Percentiles rank a stretch among this genome's conserved stretches.
phyloP scores from a whole-genome alignment of 2,329 filamentous ascomycete genomes.

The Colletotrichum sp. region DNA sequence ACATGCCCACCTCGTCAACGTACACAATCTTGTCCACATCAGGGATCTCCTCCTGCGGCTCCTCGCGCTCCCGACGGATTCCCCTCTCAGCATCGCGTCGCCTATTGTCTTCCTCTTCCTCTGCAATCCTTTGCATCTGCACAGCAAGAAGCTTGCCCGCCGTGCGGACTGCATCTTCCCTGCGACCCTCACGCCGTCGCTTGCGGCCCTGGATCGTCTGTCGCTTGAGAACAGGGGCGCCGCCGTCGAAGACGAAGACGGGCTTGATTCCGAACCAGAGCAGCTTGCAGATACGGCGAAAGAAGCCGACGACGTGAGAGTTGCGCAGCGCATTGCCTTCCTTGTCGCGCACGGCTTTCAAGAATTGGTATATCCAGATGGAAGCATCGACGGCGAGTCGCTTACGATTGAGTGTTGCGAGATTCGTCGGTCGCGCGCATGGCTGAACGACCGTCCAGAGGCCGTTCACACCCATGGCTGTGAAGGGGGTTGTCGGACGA shows the following conservation, averaged over 20 bases:
- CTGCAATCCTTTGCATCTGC: slow-evolving; percentile 89
- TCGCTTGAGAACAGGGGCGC: slow-evolving; percentile 87
- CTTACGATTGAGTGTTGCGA: slow-evolving; percentile 95
- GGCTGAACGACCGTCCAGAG: slow-evolving; percentile 97
- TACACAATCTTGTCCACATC: slow-evolving; percentile 78
- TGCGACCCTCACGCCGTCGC: slow-evolving; percentile 80
- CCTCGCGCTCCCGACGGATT: slow-evolving; percentile 44
- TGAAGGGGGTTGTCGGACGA: background rate
- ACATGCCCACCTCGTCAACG: slow-evolving; percentile 87
- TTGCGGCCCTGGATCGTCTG: slow-evolving; percentile 86
- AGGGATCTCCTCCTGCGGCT: slow-evolving; percentile 72
- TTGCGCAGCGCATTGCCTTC: slow-evolving; percentile 97
- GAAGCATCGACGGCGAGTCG: slow-evolving; percentile 96
- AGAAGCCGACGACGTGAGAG: slow-evolving; percentile 96
- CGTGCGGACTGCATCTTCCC: slow-evolving; percentile 91
- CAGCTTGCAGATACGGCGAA: slow-evolving; percentile 96
- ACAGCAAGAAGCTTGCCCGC: slow-evolving; percentile 90
- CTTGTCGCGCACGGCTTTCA: slow-evolving; percentile 98
- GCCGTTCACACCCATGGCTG: slow-evolving; percentile 91
- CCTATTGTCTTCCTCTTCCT: slow-evolving; percentile 79
- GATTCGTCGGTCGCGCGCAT: slow-evolving; percentile 92
- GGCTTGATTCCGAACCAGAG: slow-evolving; percentile 96
- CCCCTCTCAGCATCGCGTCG: slow-evolving; percentile 50
- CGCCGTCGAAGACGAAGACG: slow-evolving; percentile 97
- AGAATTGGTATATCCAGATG: slow-evolving; percentile 99